Evolutionary conservation across 1,284 basidiomycete species (phyloP), one percentile per base, ranked within the genome.

Genomic region (Rhodotorula sp.): DNA sequence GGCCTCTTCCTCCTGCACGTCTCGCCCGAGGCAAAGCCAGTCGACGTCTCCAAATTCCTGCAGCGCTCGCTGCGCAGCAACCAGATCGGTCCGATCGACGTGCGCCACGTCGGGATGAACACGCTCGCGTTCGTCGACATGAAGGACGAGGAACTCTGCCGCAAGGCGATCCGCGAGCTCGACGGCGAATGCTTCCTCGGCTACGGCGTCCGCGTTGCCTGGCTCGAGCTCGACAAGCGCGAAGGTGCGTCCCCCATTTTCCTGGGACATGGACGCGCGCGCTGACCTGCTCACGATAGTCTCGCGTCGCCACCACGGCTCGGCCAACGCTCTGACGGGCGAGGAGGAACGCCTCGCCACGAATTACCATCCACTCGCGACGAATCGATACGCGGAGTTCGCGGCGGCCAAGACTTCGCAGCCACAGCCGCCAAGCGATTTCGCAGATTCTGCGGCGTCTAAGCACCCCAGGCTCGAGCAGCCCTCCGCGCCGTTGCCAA

Each of bases 1-100:
- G 58, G 58, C 29, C n/a, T 59, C 41, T 59, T 29, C 58, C 39
- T 59, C 15, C 39, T 59, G 9, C 58, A 59, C 58, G n/a, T 59
- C n/a, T 12, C 39, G n/a, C 58, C n/a, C 4, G 10, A 13, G 9
- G 29, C 39, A 1, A 12, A 5, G 19, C n/a, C 27, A 21, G 1
- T 17, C 39, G 58, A 59, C 10, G 19, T 59, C 58, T 1, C 7
- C n/a, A 19, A 32, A 3, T 59, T 59, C 8, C 29, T 44, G 4
- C 19, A 9, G n/a, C 58, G 29, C 17, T 10, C 19, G 8, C 19
- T 59, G n/a, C 58, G 8, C 1, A 9, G 25, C 25, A 25, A 25
- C 12, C 12, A 56, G 25, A 56, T 56, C 55, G 25, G 25, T 7
- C 3, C 41, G 19, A 10, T 44, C 41, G 39, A 44, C n/a, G 29